Evolutionary conservation across 371 early-diverging fungal genomes (phyloP).

Genomic region (Haplosporangium sp.): DNA sequence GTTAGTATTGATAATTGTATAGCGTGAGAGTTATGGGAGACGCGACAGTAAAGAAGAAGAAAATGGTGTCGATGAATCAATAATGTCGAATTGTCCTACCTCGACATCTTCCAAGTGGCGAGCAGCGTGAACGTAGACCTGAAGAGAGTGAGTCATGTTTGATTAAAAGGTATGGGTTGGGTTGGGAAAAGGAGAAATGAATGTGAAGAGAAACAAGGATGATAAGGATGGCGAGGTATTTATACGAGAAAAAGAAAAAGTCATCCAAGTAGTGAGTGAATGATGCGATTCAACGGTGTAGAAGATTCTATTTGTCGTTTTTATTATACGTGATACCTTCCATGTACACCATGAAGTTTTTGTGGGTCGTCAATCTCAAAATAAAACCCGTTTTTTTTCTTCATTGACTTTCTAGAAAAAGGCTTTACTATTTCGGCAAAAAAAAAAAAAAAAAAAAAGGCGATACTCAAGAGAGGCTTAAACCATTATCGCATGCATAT

Average conservation of each 20-base stretch:
- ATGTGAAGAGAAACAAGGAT: background rate
- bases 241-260: background rate
- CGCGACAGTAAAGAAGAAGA: background rate
- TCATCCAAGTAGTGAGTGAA: no score
- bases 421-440: no score
- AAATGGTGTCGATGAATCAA: no score
- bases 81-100: background rate
- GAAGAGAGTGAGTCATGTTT: background rate
- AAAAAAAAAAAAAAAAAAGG: background rate
- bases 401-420: background rate
- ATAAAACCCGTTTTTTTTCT: background rate
- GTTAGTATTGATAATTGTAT: background rate
- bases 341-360: no score
- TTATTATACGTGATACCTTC: background rate
- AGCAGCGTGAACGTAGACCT: background rate
- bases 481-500: no score
- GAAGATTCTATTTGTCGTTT: background rate
- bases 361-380: background rate
- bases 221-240: background rate
- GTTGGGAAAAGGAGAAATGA: background rate
- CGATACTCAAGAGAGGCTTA: no score
- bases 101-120: background rate
- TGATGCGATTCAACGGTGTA: background rate
- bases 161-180: background rate
- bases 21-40: background rate